Conservation (phyloP, 208 protist species). For the Trichomonas gallinae region DNA sequence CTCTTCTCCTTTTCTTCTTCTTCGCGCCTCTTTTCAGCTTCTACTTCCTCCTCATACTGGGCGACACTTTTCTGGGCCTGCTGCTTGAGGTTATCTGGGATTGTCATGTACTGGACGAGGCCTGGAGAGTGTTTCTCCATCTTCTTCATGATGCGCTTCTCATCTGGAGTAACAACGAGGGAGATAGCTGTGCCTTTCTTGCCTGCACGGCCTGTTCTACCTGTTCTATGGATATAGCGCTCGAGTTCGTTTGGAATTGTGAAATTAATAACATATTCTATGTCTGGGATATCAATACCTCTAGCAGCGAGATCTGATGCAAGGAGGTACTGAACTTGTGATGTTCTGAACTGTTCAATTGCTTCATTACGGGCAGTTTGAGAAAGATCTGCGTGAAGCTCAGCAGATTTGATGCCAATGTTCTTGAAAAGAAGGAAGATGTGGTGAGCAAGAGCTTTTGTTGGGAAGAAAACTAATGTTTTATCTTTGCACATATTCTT, state of each 20-base stretch:
- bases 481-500: conserved; percentile 17
- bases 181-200: conserved; percentile 46
- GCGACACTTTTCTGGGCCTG: background rate
- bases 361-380: background rate
- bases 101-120: background rate
- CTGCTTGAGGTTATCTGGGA: background rate
- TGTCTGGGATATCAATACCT: conserved; percentile 53
- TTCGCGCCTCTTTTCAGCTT: background rate
- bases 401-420: background rate
- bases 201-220: conserved; percentile 60
- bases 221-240: conserved; percentile 87
- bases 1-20: background rate
- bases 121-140: background rate
- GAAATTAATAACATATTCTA: conserved; percentile 61
- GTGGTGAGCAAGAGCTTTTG: conserved; percentile 85
- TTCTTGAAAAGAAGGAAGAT: conserved; percentile 41
- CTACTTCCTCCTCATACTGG: background rate
- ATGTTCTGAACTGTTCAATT: background rate
- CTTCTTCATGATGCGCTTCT: background rate
- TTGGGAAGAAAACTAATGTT: conserved; percentile 58
- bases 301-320: conserved; percentile 43
- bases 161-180: conserved; percentile 25
- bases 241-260: conserved; percentile 55
- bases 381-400: conserved; percentile 4
- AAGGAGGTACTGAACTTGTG: conserved; percentile 31